Percentiles rank a stretch among this genome's conserved stretches.
phyloP scores from a whole-genome alignment of 2,329 filamentous ascomycete genomes.

The Madurella fahalii region DNA sequence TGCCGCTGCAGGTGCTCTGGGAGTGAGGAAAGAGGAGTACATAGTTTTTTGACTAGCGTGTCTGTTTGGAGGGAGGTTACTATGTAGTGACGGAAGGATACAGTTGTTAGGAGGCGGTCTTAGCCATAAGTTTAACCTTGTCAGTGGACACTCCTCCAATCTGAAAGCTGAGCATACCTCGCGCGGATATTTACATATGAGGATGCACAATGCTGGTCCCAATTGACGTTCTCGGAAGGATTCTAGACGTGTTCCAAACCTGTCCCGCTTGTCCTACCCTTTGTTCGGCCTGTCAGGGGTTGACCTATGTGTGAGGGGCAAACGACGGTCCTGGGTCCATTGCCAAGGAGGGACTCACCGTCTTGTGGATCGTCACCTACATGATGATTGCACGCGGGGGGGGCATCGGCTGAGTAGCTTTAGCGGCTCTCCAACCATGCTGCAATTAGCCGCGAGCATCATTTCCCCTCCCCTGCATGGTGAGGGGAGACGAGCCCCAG shows the following conservation, averaged over 20 bases:
- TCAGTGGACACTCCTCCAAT: not conserved
- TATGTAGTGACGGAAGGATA: not conserved
- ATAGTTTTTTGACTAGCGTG: not conserved
- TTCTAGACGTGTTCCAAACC: too few species aligned
- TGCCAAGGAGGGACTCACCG: not conserved
- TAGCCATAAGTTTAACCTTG: not conserved
- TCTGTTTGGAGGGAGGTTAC: not conserved
- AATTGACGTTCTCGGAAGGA: too few species aligned
- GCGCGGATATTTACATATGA: not conserved
- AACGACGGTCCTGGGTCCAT: not conserved
- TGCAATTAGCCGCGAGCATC: conserved; percentile 19
- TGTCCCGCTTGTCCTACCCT: too few species aligned
- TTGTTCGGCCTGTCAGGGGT: not conserved
- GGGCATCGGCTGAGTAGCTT: conserved; percentile 3
- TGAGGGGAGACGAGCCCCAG: not conserved
- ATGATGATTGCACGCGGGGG: not conserved
- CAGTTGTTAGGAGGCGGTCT: not conserved
- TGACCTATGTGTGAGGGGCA: not conserved
- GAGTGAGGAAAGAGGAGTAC: not conserved
- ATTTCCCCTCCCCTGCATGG: not conserved
- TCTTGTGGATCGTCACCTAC: too few species aligned
- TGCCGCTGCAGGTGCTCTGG: not conserved
- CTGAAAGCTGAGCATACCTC: not conserved
- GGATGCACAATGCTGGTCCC: too few species aligned
- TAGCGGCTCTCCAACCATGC: not conserved